Evolutionary conservation across 352 stramenopile genomes (phyloP).

Genomic region (Pythium plurisporium): DNA sequence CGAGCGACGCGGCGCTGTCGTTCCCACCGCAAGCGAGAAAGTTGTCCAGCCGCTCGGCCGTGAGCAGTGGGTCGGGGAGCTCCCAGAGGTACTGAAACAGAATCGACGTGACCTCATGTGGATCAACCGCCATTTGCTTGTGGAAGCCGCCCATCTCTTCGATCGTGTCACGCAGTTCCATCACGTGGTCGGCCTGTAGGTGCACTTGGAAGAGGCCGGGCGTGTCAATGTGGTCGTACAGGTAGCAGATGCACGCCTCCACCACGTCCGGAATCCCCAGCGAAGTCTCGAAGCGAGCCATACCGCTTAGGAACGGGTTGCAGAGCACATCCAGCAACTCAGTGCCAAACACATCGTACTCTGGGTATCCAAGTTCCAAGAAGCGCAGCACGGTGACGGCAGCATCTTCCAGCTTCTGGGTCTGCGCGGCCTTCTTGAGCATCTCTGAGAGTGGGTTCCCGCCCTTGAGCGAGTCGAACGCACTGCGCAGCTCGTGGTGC

Average conservation of each 20-base stretch:
- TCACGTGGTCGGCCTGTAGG: conserved; percentile 66
- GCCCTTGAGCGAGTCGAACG: conserved; percentile 70
- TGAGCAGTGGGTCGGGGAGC: conserved; percentile 71
- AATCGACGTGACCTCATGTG: conserved; percentile 74
- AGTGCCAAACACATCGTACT: conserved; percentile 81
- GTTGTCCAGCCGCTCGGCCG: conserved; percentile 63
- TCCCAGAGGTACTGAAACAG: conserved; percentile 84
- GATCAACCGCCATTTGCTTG: conserved; percentile 76
- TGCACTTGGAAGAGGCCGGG: conserved; percentile 80
- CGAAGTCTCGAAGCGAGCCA: conserved; percentile 82
- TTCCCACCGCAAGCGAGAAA: conserved; percentile 50
- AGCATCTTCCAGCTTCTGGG: conserved; percentile 67
- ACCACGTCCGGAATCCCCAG: conserved; percentile 76
- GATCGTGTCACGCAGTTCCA: conserved; percentile 76
- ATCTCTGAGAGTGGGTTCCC: conserved; percentile 75
- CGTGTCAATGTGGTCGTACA: conserved; percentile 73
- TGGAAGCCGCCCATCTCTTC: conserved; percentile 80
- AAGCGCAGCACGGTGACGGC: conserved; percentile 70
- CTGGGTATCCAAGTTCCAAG: conserved; percentile 77
- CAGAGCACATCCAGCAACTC: conserved; percentile 72
- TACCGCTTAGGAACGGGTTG: conserved; percentile 81
- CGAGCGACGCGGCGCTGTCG: conserved; percentile 1
- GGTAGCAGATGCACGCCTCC: conserved; percentile 74
- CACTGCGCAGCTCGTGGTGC: conserved; percentile 61
- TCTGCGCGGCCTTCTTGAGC: conserved; percentile 48